These are phyloP conservation scores for Naganishia vishniacii DNA, from an alignment of 768 basidiomycete genomes.

Conservation along the genomic window DNA sequence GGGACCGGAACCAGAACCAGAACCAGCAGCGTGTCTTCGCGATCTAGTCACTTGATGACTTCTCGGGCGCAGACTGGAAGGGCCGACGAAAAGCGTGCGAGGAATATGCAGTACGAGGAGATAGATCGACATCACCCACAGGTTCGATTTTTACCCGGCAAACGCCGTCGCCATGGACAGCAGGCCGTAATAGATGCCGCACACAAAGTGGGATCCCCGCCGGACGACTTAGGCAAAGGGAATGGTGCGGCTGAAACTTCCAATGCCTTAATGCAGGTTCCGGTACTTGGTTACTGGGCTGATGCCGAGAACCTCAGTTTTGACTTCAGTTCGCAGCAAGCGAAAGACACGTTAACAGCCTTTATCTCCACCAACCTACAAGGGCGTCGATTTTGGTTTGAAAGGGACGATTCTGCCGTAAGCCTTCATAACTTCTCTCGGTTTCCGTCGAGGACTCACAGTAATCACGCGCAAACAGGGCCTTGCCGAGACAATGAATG, in stretches of 20 bases:
- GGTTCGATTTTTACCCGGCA: conserved; percentile 21
- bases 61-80: conserved; percentile 5
- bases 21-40: neutral
- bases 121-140: conserved; percentile 13
- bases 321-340: conserved; percentile 38
- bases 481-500: conserved; percentile 24
- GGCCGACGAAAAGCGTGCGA: conserved; percentile 13
- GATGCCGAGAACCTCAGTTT: conserved; percentile 36
- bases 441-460: neutral
- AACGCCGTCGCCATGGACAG: conserved; percentile 11
- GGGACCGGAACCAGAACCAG: conserved; percentile 4
- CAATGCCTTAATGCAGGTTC: conserved; percentile 33
- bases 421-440: neutral
- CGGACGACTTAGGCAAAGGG: neutral
- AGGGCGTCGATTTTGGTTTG: conserved; percentile 42
- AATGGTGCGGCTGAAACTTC: conserved; percentile 1
- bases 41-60: conserved; percentile 14
- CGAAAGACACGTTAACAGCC: conserved; percentile 40
- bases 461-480: neutral
- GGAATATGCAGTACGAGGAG: conserved; percentile 12
- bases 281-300: conserved; percentile 38
- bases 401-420: conserved; percentile 41
- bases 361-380: conserved; percentile 46
- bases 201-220: conserved; percentile 18
- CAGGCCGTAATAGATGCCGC: neutral